Base-by-base conservation (phyloP, 768 basidiomycete species). In the Pleurotus giganteus region DNA sequence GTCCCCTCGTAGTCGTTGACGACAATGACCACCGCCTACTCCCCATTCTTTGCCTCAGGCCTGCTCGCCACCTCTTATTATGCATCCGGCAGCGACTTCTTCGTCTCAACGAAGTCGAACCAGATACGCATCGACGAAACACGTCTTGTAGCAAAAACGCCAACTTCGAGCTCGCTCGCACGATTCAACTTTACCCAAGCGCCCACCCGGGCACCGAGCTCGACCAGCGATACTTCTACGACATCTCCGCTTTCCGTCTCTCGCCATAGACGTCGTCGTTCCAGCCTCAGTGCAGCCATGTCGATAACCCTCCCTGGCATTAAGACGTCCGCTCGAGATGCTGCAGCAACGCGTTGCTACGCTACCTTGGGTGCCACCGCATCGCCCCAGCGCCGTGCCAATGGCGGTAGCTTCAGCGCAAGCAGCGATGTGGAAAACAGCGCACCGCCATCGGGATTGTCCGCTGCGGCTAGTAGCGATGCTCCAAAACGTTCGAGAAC, bases 11-110 rank as follows among this genome's bases (percentile, higher is more conserved):
- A 23, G 49, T 51, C 49, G 49, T 51, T 51, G 49, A 51, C 49
- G 49, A 51, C 49, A 37, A 51, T 51, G 49, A 71, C 79, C 60
- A 66, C 75, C 37, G 66, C 70, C 0, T 88, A 88, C 63, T 88
- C 86, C 27, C 70, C 81, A 5, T 83, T 88, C 61, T 88, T 88
- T 69, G 83, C 85, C 29, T 86, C 85, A 36, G 86, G 86, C 27
- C 77, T 88, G 32, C 80, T 86, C 41, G 85, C 85, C 34, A 34
- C 49, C 31, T 51, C 49, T 24, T 51, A 7, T 13, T 39, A 51
- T 23, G 11, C 47, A 11, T 8, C 34, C 11, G 31, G 49, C 4
- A 23, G 24, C 31, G 49, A 51, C 9, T 51, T 27, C 34, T 2
- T 21, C 17, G 34, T 11, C n/a, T 17, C 49, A 2, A 15, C 21